Evolutionary conservation across 768 basidiomycete species (phyloP), one percentile per base, ranked within the genome.

Genomic region (Chiua virens): DNA sequence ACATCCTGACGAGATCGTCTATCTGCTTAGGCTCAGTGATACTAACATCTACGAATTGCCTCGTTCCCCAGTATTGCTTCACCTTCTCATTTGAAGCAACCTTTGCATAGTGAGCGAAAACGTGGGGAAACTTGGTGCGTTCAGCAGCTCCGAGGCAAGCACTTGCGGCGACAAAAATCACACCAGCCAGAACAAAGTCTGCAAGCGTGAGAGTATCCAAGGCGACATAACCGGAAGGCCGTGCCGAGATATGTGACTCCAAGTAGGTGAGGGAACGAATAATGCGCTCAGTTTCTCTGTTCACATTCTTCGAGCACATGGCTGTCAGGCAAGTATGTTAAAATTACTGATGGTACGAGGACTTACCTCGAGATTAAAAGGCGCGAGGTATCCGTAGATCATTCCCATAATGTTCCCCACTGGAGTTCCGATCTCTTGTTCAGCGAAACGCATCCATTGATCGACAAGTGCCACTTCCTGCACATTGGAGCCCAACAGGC

Each of bases 371-470:
- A 23, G 50, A 34, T 5, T 53, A 39, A 60, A 61, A 1, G 47
- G 25, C 0, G 40, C 36, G 21, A 22, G 1, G 5, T 32, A 40
- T 1, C 53, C 53, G 15, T 28, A 47, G 15, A 61, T 9, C 35
- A 43, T 1, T 13, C 37, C 23, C 13, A 30, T 27, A 28, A 35
- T 10, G n/a, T 0, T 9, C 6, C 34, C 14, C 0, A 2, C 0
- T 5, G 52, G 44, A 0, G 0, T 4, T 3, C 52, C 34, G 25
- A 64, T 45, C n/a, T 64, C 63, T 1, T 46, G 45, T 23, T 64
- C 62, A 11, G 45, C 49, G 40, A 55, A 64, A 40, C 58, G 63
- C 5, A 45, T 15, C 59, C 62, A 64, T 15, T 63, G 63, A 45
- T 64, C 59, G 13, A 64, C 25, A 1, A 53, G 30, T 1, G 49